These are phyloP conservation scores for Talaromyces proteolyticus DNA, from an alignment of 495 filamentous ascomycete species.

Conservation along the genomic window DNA sequence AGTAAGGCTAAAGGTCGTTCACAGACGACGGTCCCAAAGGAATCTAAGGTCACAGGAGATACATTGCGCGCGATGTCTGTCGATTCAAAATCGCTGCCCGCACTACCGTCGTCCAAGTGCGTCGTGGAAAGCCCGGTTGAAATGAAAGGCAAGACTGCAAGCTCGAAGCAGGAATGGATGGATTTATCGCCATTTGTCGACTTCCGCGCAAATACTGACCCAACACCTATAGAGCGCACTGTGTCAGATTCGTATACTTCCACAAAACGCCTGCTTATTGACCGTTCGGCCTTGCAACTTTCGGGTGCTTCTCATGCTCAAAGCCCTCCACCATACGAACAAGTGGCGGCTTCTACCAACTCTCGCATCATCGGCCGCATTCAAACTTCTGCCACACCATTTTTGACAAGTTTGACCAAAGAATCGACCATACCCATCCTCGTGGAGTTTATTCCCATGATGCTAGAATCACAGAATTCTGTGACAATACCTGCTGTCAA, in stretches of 20 bases:
- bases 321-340: constrained; percentile 41
- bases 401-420: constrained; percentile 22
- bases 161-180: not conserved
- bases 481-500: constrained; percentile 18
- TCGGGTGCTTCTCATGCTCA: constrained; percentile 36
- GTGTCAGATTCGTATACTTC: constrained; percentile 12
- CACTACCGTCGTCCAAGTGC: not conserved
- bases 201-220: constrained; percentile 17
- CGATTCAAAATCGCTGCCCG: constrained; percentile 4
- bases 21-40: constrained; percentile 6
- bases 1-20: constrained; percentile 21
- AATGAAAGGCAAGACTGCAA: not conserved
- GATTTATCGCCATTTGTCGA: constrained; percentile 15
- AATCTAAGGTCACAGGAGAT: not conserved
- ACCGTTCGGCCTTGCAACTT: constrained; percentile 36
- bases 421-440: constrained; percentile 37
- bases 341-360: constrained; percentile 36
- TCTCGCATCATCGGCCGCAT: constrained; percentile 42
- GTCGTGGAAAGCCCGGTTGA: constrained; percentile 7
- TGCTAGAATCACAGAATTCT: constrained; percentile 25
- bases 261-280: constrained; percentile 29
- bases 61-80: constrained; percentile 4
- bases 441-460: constrained; percentile 42
- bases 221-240: constrained; percentile 10
- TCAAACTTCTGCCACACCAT: constrained; percentile 32